Evolutionary conservation across 1,284 basidiomycete species (phyloP).

Genomic region (Microbotryum silenes-acaulis): DNA sequence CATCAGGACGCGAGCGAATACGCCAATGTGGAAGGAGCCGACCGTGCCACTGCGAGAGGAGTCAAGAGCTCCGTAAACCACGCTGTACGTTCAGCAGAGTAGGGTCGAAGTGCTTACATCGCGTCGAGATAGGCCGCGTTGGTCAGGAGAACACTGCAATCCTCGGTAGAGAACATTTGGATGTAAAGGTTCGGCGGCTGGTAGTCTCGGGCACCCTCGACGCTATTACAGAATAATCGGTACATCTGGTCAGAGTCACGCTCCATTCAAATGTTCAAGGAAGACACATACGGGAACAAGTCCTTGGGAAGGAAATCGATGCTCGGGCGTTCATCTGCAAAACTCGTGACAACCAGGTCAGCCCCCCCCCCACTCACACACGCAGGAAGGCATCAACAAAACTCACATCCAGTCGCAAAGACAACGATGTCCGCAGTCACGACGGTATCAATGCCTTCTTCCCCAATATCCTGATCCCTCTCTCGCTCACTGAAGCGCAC

Average conservation of each 20-base stretch:
- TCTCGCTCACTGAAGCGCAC: constrained; percentile 43
- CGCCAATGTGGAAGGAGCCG: constrained; percentile 48
- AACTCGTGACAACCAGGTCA: too few relatives aligned
- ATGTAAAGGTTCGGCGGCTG: constrained; percentile 54
- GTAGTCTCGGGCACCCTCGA: constrained; percentile 15
- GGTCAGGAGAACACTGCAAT: constrained; percentile 54
- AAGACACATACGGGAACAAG: constrained; percentile 48
- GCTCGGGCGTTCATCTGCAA: constrained; percentile 47
- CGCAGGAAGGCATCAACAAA: too few relatives aligned
- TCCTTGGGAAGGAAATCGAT: constrained; percentile 52
- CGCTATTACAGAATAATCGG: neutral
- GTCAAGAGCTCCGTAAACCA: too few relatives aligned
- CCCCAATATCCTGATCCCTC: constrained; percentile 35
- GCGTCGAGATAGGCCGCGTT: constrained; percentile 53
- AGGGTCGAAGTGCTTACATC: constrained; percentile 33
- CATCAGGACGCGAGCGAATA: constrained; percentile 54
- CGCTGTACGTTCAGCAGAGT: too few relatives aligned
- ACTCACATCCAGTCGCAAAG: neutral
- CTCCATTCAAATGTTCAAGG: too few relatives aligned
- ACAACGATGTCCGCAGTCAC: constrained; percentile 46
- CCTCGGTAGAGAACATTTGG: constrained; percentile 56
- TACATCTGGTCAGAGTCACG: too few relatives aligned
- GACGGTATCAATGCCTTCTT: constrained; percentile 40
- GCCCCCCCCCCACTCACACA: too few relatives aligned
- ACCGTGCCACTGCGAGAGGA: constrained; percentile 35